Evolutionary conservation across 2,329 filamentous ascomycete genomes (phyloP).

Genomic region (Aureobasidium sp.): DNA sequence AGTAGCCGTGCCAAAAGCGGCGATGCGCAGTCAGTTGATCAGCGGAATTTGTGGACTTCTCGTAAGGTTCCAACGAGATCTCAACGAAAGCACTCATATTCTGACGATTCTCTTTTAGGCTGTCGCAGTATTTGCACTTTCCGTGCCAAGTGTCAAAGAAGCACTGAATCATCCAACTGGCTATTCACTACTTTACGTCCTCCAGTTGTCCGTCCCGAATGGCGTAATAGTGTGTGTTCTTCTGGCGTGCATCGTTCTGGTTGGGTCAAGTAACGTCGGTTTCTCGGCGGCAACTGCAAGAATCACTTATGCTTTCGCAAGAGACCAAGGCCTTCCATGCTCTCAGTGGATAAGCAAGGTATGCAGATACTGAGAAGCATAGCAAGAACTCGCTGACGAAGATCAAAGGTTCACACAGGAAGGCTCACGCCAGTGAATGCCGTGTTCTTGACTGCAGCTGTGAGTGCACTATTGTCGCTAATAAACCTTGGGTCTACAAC

Average conservation of each 20-base stretch:
- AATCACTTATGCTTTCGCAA: conserved; percentile 38
- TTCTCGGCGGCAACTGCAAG: conserved; percentile 18
- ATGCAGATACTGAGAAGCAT: background rate
- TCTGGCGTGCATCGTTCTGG: background rate
- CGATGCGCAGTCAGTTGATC: conserved; percentile 21
- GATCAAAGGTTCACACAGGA: background rate
- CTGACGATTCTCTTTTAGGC: background rate
- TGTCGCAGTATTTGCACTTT: conserved; percentile 23
- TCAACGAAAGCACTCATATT: background rate
- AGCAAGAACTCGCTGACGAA: background rate
- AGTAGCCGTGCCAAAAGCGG: conserved; percentile 23
- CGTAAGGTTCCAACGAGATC: background rate
- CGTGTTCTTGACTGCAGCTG: conserved; percentile 14
- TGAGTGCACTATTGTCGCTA: conserved; percentile 17
- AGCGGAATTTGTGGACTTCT: conserved; percentile 25
- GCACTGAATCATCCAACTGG: conserved; percentile 26
- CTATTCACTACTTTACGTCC: conserved; percentile 32
- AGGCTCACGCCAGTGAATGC: conserved; percentile 14
- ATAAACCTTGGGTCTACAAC: conserved; percentile 19
- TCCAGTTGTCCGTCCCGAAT: conserved; percentile 16
- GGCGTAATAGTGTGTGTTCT: background rate
- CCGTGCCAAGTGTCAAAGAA: conserved; percentile 22
- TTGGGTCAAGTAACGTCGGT: background rate
- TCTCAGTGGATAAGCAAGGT: conserved; percentile 14
- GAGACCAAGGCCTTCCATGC: conserved; percentile 37